Percentiles rank a stretch among this genome's conserved stretches.
These are phyloP conservation scores for Marsdenia floribunda DNA, from an alignment of 257 asterid species.

Conservation along the genomic window DNA sequence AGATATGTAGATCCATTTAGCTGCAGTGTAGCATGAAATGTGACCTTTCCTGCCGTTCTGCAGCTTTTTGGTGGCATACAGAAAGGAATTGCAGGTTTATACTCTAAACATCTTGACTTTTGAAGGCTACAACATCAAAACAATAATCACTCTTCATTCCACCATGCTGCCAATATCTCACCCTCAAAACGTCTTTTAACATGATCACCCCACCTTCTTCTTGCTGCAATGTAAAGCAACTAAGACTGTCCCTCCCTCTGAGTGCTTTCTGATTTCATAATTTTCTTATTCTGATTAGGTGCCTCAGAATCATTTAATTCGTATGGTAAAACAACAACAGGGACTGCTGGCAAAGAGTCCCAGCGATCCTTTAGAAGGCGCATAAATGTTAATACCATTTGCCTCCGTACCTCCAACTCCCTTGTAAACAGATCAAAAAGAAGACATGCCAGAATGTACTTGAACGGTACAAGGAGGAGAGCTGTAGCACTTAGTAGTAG, in stretches of 20 bases:
- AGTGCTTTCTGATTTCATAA: slow-evolving; percentile 19
- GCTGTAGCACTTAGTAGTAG: slow-evolving; percentile 51
- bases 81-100: neutral
- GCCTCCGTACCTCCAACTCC: slow-evolving; percentile 73
- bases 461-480: slow-evolving; percentile 75
- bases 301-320: slow-evolving; percentile 39
- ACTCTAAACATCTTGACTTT: neutral
- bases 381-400: slow-evolving; percentile 63
- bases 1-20: neutral
- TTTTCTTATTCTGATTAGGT: slow-evolving; percentile 17
- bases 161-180: neutral
- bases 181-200: neutral
- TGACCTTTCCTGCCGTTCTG: neutral
- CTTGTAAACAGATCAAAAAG: slow-evolving; percentile 78
- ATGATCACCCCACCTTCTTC: neutral
- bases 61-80: neutral
- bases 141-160: neutral
- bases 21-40: neutral
- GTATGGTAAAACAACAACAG: slow-evolving; percentile 76
- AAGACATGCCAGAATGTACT: slow-evolving; percentile 53
- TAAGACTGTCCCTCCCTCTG: slow-evolving; percentile 5
- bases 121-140: neutral
- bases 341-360: slow-evolving; percentile 85
- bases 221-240: slow-evolving; percentile 3
- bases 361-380: slow-evolving; percentile 76